phyloP scores from a whole-genome alignment of 352 stramenopile species.

The Phytophthora fragariaefolia region DNA sequence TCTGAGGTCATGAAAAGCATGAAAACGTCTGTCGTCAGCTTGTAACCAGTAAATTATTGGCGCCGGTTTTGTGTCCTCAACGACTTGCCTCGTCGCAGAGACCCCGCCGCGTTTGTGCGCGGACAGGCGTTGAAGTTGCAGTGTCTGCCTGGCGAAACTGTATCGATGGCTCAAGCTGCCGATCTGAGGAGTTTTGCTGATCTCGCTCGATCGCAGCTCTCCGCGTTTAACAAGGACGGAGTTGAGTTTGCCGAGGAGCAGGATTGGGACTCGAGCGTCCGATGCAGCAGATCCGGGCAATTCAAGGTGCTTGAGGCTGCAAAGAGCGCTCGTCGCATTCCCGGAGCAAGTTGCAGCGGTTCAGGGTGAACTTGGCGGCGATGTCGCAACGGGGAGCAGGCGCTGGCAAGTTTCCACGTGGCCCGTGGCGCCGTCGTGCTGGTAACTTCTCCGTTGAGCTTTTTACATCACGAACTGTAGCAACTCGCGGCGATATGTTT shows the following conservation, averaged over 20 bases:
- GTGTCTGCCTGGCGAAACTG: conserved; percentile 16
- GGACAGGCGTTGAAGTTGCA: conserved; percentile 17
- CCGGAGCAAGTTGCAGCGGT: background rate
- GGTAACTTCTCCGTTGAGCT: no score
- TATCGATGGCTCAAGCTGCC: conserved; percentile 15
- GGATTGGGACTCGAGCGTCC: conserved; percentile 1
- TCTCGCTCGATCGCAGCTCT: conserved; percentile 1
- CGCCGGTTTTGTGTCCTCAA: conserved; percentile 8
- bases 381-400: background rate
- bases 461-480: no score
- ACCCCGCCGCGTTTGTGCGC: conserved; percentile 18
- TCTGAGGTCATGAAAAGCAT: conserved; percentile 20
- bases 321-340: conserved; percentile 1
- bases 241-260: background rate
- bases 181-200: conserved; percentile 3
- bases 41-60: conserved; percentile 33
- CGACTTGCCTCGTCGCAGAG: conserved; percentile 26
- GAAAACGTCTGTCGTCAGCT: conserved; percentile 29
- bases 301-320: background rate
- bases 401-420: conserved; percentile 6
- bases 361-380: conserved; percentile 18
- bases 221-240: background rate
- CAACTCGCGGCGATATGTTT: no score
- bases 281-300: conserved; percentile 17
- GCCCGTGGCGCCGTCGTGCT: background rate